Base-by-base conservation (phyloP, 805 yeast species). In the Candida coquimbonensis region DNA sequence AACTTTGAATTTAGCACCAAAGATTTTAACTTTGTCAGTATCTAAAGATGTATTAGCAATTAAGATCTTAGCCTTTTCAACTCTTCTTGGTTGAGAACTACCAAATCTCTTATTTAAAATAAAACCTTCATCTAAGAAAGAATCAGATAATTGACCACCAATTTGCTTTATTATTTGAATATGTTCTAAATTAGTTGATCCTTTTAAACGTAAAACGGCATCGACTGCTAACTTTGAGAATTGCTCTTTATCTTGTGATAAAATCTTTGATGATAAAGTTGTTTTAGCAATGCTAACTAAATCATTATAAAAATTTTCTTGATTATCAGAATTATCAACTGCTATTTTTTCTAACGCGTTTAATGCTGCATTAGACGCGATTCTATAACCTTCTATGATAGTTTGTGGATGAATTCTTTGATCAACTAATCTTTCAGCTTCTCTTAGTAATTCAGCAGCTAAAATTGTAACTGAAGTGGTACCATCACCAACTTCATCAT, bases 331-430 rank as follows among this genome's bases (percentile, higher is more conserved):
- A 86, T 70, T 83, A 63, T 93, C 90, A 25, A 85, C 80, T 0
- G 98, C 90, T 37, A 78, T 72, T 48, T 74, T 74, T 50, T 81
- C 85, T 57, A 93, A 76, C n/a, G 96, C 89, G 9, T 65, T 71
- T 34, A 91, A 66, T 1, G 99, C 96, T n/a, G 88, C 88, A 45
- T 74, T 73, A 17, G 88, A 72, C 5, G 97, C 99, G 53, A 88
- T 79, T 67, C 98, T 77, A 68, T 76, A 93, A 46, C 99, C 99
- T 64, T 88, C 96, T 53, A 93, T 89, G 60, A 93, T 91, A 6
- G 97, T 91, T 67, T 91, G 98, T 36, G 99, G 99, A 67, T 93
- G 99, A 53, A 93, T 93, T 62, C 85, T 90, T 64, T 83, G 85
- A 54, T 89, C 96, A 40, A 93, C 85, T 52, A 93, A 77, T 63